Evolutionary conservation across 345 rosid genomes (phyloP), one percentile per base, ranked within the genome.

Genomic region (Gossypium longicalyx): DNA sequence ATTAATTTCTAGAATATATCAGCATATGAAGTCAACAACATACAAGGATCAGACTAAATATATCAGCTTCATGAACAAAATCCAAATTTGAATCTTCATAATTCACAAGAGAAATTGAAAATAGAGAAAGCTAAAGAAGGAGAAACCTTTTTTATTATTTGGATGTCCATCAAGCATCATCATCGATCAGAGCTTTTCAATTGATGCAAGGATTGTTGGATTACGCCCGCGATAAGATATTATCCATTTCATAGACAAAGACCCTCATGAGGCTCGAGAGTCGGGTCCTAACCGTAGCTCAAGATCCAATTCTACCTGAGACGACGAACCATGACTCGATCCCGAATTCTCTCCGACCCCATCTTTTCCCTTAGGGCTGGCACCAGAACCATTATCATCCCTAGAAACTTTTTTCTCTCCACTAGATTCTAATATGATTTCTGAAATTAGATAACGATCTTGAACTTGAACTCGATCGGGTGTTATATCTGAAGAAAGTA

Each of bases 211-310:
- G 41, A 34, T 34, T 34, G 41, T 34, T 5, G 41, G 41, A 34
- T 1, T 34, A 34, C 7, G 41, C 41, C 41, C 0, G 41, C 41
- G 41, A 34, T 34, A 34, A 34, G 41, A 34, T 34, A 34, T 6
- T 34, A 34, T 34, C 41, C 41, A 1, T 34, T 4, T 34, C 41
- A 5, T 34, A 34, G 41, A 34, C 12, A 17, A 3, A 45, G 45
- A 11, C 17, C 17, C 17, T 44, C 53, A 45, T 15, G 16, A 7
- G 82, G 88, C 34, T 87, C 85, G 9, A 77, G 86, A 20, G 34
- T 87, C 86, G 10, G 79, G 85, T 19, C 93, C 93, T 76, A 89
- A 83, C 29, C 91, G 85, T 65, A 89, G 91, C 85, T 89, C 93
- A 61, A 89, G 88, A 79, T 89, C 93, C 79, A 87, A 47, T 49